Base-by-base conservation (phyloP, 1,284 basidiomycete genomes). In the Irpex sp. region DNA sequence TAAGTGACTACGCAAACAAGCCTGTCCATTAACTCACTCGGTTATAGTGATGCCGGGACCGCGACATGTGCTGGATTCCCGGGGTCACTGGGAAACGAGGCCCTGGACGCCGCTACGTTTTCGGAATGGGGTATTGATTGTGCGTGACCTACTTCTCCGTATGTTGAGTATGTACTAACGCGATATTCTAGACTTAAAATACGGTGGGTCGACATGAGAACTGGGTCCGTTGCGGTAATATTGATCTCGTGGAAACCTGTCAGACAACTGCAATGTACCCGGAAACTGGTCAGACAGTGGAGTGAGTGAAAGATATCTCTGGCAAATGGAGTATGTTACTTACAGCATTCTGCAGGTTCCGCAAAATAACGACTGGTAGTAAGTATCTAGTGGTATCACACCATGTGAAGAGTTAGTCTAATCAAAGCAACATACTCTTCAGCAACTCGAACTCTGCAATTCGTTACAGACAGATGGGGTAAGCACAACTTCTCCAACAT, bases 191-290 rank as follows among this genome's bases (percentile, higher is more conserved):
- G 77, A 85, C 68, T 70, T 85, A 63, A 85, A 85, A 75, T 85
- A 85, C 67, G 82, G 82, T 81, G 52, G 44, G 72, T 65, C 36
- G 36, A 19, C 19, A 5, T 9, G 13, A 9, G 2, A 47, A 38
- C 11, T 52, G 8, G 8, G 26, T 19, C 15, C 1, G 19, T 21
- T 9, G 5, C 34, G 59, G 15, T 38, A 58, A 60, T 7, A n/a
- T 51, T 15, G 15, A 44, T 4, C 40, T 51, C 3, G 3, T 4
- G 2, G 26, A 26, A 26, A 26, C 49, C 34, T 36, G 1, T 15
- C 57, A 84, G 84, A 85, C 65, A 85, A 85, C 64, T 85, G 84
- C 71, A 80, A 83, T 67, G 79, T 85, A 19, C 83, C 84, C 8
- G 65, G 63, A 5, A 83, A 85, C 66, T 85, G 83, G 83, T 76